Evolutionary conservation across 768 basidiomycete genomes (phyloP).

Genomic region (Strobilomyces confusus): DNA sequence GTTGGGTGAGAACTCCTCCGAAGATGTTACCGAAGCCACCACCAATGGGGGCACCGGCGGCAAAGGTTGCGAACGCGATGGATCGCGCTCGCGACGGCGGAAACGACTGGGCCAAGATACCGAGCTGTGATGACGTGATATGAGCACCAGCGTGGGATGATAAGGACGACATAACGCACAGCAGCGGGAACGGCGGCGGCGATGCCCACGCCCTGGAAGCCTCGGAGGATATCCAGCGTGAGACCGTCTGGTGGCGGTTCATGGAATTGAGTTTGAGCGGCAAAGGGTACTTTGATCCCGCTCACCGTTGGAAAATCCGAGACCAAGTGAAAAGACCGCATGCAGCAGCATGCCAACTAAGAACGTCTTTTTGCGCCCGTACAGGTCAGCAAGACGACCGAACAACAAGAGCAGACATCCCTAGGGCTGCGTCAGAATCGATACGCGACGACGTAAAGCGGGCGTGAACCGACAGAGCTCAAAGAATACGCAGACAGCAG

Average conservation of each 20-base stretch:
- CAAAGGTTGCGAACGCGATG: conserved; percentile 77
- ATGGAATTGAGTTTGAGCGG: not conserved
- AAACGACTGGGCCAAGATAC: conserved; percentile 79
- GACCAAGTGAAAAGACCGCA: conserved; percentile 55
- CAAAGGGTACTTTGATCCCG: not conserved
- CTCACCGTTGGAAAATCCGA: conserved; percentile 58
- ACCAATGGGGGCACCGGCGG: conserved; percentile 82
- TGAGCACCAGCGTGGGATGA: conserved; percentile 1
- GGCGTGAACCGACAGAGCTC: conserved; percentile 49
- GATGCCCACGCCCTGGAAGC: conserved; percentile 73
- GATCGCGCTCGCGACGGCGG: conserved; percentile 64
- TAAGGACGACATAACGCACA: conserved; percentile 36
- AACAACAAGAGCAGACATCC: conserved; percentile 75
- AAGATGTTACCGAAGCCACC: conserved; percentile 64
- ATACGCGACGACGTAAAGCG: not conserved
- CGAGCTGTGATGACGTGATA: conserved; percentile 44
- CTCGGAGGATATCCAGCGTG: conserved; percentile 68
- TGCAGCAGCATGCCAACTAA: conserved; percentile 53
- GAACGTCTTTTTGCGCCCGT: conserved; percentile 71
- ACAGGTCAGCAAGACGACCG: conserved; percentile 77
- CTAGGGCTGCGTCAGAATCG: conserved; percentile 34
- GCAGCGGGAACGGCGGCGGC: conserved; percentile 74
- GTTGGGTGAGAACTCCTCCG: conserved; percentile 70
- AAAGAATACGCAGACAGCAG: conserved; percentile 62
- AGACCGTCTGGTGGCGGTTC: conserved; percentile 43